These are phyloP conservation scores for Blepharisma japonicum DNA, from an alignment of 73 alveolate genomes.

Conservation along the genomic window DNA sequence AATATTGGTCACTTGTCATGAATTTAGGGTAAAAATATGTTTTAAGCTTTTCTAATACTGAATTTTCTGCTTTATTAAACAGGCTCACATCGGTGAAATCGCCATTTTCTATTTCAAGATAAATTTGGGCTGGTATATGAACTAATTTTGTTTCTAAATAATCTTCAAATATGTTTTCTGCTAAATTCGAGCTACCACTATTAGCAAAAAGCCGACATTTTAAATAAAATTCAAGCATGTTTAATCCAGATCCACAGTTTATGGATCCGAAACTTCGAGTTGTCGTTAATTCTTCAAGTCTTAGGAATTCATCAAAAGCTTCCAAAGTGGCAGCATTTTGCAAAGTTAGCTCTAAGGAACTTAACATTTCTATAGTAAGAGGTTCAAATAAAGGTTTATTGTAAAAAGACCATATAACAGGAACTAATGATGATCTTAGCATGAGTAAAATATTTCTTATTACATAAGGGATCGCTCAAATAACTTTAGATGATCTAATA, in stretches of 20 bases:
- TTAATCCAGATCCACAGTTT: neutral
- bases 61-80: neutral
- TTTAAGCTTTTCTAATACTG: neutral
- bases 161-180: too few relatives aligned
- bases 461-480: neutral
- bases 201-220: neutral
- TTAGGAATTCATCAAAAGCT: neutral
- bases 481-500: neutral
- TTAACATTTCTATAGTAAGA: slow-evolving; percentile 14
- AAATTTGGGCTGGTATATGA: too few relatives aligned
- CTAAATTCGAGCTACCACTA: too few relatives aligned
- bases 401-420: neutral
- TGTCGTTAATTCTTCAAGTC: too few relatives aligned
- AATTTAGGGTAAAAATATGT: neutral
- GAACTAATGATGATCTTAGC: neutral
- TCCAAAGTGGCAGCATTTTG: neutral
- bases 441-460: neutral
- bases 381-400: neutral
- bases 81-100: too few relatives aligned
- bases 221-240: neutral
- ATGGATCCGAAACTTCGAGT: too few relatives aligned
- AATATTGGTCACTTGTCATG: slow-evolving; percentile 1
- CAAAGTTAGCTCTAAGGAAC: neutral
- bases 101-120: too few relatives aligned
- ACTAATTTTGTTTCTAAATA: too few relatives aligned